These are phyloP conservation scores for Thalia dealbata DNA, from an alignment of 176 grass and related monocot genomes.

Conservation along the genomic window DNA sequence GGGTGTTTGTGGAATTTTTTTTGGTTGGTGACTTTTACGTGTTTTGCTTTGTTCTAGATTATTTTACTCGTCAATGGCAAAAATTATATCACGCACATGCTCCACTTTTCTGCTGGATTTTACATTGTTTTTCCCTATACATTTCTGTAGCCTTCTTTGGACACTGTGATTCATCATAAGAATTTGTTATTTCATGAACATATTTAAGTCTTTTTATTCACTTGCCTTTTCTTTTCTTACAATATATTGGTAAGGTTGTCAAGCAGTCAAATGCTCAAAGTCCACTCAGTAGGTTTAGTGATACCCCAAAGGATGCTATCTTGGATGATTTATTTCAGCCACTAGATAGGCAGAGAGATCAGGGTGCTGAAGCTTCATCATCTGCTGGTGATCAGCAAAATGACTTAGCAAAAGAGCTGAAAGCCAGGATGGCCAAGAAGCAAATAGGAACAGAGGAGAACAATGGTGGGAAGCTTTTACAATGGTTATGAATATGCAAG, in stretches of 20 bases:
- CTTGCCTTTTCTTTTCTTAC: conserved; percentile 4
- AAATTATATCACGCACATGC: neutral
- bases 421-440: conserved; percentile 58
- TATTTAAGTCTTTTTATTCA: conserved; percentile 16
- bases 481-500: conserved; percentile 39
- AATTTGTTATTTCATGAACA: neutral
- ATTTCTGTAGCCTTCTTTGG: neutral
- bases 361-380: conserved; percentile 71
- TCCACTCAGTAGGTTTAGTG: conserved; percentile 75
- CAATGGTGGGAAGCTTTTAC: conserved; percentile 61
- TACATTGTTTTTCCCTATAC: neutral
- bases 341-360: conserved; percentile 44
- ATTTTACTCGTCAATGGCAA: neutral
- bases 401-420: conserved; percentile 63
- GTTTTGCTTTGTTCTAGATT: neutral
- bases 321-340: conserved; percentile 90
- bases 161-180: neutral
- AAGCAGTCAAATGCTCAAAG: conserved; percentile 37
- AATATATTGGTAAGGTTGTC: conserved; percentile 30
- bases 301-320: conserved; percentile 72
- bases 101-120: neutral
- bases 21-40: neutral
- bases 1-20: neutral
- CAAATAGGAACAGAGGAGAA: conserved; percentile 41
- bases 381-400: conserved; percentile 43